Evolutionary conservation across 225 moss, liverwort and hornwort genomes (phyloP).

Genomic region (Neckera pumila): DNA sequence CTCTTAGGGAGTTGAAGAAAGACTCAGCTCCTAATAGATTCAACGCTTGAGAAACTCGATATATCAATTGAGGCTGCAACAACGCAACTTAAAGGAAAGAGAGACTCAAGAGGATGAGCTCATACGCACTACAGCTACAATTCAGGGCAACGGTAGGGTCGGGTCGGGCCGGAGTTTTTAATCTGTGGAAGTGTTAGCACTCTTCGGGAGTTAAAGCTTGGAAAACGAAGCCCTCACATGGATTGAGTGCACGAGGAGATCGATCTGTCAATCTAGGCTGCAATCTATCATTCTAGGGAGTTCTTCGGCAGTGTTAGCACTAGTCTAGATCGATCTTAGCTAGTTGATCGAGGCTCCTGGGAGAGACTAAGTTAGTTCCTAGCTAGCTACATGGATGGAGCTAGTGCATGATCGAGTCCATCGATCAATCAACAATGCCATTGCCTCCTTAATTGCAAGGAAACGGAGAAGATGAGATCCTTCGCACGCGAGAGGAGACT

Average conservation of each 20-base stretch:
- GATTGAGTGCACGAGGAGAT: background rate
- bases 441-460: background rate
- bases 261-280: background rate
- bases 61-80: background rate
- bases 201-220: background rate
- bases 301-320: background rate
- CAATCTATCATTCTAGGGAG: background rate
- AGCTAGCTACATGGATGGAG: background rate
- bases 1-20: background rate
- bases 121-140: background rate
- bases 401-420: background rate
- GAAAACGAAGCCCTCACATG: background rate
- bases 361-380: background rate
- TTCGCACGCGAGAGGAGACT: background rate
- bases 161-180: background rate
- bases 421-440: background rate
- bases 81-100: background rate
- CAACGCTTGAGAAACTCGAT: background rate
- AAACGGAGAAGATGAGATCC: background rate
- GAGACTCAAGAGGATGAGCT: too few relatives aligned
- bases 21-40: background rate
- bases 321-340: background rate
- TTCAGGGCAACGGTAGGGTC: background rate
- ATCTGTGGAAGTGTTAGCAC: background rate
- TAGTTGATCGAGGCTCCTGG: background rate